Base-by-base conservation (phyloP, 768 basidiomycete genomes). In the Amanita jacksonii region DNA sequence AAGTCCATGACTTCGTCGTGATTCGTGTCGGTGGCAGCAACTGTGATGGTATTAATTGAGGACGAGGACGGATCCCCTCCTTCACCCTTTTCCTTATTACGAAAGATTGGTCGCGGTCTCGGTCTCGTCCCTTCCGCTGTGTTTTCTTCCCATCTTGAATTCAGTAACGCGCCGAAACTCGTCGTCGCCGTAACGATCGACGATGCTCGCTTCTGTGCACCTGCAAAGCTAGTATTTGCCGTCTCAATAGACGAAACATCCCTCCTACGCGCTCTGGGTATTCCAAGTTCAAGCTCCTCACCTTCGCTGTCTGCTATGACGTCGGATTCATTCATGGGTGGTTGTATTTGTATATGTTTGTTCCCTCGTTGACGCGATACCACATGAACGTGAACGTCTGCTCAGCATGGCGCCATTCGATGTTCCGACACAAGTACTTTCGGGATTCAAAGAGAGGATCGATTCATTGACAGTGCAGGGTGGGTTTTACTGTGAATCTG, bases 381-480 rank as follows among this genome's bases (percentile, higher is more conserved):
- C 13, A 8, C 19, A 19, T 9, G 30, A 31, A 30, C 33, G 33
- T 40, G 25, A 25, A 23, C 38, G 24, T 32, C 9, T 9, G 22
- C 13, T 16, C 32, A 10, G 12, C 1, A 59, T 64, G 60, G 54
- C 62, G 9, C 65, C 65, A 10, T 66, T 66, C 45, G 40, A 60
- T 32, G 28, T 37, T 4, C 65, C 65, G 5, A 54, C 39, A n/a
- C 40, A 52, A 8, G 51, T 62, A 18, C 49, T 63, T 23, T 53
- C 63, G 12, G 67, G 66, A 0, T 57, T 73, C 47, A 74, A 72
- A 55, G 72, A 73, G 48, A 66, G 62, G 46, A 59, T 67, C 25
- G 72, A 73, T 44, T 60, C 69, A 23, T 41, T 72, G 27, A 46
- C 57, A 7, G 60, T 69, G 3, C 69, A 72, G 64, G 72, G 72